Evolutionary conservation across 441 rosid species (phyloP).

Genomic region (Dalechampia spathulata): DNA sequence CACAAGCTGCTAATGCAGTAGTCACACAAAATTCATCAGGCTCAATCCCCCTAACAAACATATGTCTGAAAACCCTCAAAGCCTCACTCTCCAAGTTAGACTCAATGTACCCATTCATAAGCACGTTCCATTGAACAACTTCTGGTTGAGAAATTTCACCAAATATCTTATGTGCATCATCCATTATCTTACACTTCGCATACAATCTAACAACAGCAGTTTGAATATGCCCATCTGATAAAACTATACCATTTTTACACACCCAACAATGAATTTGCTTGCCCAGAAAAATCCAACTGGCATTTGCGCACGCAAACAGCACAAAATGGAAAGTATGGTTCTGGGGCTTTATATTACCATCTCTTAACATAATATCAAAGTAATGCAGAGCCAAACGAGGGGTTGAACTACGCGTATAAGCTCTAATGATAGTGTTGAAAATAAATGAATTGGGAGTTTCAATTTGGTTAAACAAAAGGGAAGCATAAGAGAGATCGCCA

Average conservation of each 20-base stretch:
- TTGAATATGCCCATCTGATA: conserved; percentile 40
- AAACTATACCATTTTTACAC: conserved; percentile 31
- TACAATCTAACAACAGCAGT: conserved; percentile 33
- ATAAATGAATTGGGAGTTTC: conserved; percentile 26
- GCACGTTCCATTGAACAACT: conserved; percentile 50
- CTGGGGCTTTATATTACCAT: conserved; percentile 27
- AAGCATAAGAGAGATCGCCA: conserved; percentile 34
- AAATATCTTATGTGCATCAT: conserved; percentile 37
- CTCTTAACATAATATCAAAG: conserved; percentile 31
- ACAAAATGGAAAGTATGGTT: conserved; percentile 41
- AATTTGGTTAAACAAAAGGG: conserved; percentile 30
- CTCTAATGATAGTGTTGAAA: conserved; percentile 44
- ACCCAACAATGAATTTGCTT: conserved; percentile 41
- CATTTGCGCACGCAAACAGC: conserved; percentile 31
- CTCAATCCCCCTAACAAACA: conserved; percentile 40
- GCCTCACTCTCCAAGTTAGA: conserved; percentile 28
- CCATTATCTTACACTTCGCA: conserved; percentile 13
- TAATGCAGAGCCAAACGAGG: conserved; percentile 36
- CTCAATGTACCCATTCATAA: conserved; percentile 39
- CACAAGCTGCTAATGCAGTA: conserved; percentile 46
- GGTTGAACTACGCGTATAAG: conserved; percentile 28
- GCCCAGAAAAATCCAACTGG: conserved; percentile 19
- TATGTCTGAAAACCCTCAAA: conserved; percentile 30
- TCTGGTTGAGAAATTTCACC: conserved; percentile 46
- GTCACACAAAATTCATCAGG: conserved; percentile 45